phyloP scores from a whole-genome alignment of 1,284 basidiomycete genomes.

The Leccinum brunneo-olivaceum region DNA sequence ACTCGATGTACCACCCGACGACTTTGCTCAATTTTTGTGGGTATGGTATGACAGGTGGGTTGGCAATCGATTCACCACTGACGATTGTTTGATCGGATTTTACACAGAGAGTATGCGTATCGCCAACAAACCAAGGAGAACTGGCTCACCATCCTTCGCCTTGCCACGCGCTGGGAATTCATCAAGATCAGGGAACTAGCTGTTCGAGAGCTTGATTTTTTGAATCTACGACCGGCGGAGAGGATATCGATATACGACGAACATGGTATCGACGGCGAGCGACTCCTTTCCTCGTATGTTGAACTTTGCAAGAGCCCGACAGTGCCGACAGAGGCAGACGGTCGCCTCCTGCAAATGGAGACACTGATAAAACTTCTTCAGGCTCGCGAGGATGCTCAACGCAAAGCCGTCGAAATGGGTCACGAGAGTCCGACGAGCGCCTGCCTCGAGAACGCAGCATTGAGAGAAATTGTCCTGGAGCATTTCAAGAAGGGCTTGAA shows the following conservation, averaged over 20 bases:
- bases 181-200: conserved; percentile 19
- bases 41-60: conserved; percentile 62
- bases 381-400: conserved; percentile 51
- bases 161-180: conserved; percentile 28
- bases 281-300: conserved; percentile 31
- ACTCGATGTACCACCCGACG: conserved; percentile 41
- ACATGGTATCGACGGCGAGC: conserved; percentile 30
- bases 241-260: conserved; percentile 34
- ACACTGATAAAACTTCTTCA: conserved; percentile 50
- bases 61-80: not conserved
- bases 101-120: conserved; percentile 25
- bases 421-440: conserved; percentile 38
- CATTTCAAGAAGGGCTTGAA: conserved; percentile 16
- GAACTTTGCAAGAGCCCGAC: conserved; percentile 41
- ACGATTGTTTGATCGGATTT: not conserved
- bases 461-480: conserved; percentile 31
- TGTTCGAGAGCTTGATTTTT: conserved; percentile 24
- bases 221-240: conserved; percentile 32
- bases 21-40: conserved; percentile 59
- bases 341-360: conserved; percentile 49
- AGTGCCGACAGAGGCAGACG: conserved; percentile 46
- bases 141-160: conserved; percentile 27
- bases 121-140: conserved; percentile 10
- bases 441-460: conserved; percentile 31
- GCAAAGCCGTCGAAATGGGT: conserved; percentile 31